phyloP scores from a whole-genome alignment of 768 basidiomycete genomes.

The Lactarius sp. region DNA sequence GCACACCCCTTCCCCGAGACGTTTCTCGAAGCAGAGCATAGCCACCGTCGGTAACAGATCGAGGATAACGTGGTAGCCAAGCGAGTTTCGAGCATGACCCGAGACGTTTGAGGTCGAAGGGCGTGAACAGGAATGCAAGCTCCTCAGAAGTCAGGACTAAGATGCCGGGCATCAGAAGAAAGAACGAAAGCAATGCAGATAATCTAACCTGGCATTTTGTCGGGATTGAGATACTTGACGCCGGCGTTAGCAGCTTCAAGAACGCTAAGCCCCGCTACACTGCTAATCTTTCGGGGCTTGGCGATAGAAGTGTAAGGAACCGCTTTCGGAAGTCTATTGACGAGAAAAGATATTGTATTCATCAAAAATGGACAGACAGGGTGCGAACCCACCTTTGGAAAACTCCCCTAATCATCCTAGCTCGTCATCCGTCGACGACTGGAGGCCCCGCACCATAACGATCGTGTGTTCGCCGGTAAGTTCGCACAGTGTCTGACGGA shows the following conservation, averaged over 20 bases:
- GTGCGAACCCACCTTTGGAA: conserved; percentile 55
- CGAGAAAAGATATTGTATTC: not conserved
- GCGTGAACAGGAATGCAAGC: conserved; percentile 62
- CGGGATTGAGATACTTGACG: conserved; percentile 42
- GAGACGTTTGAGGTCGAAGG: conserved; percentile 93
- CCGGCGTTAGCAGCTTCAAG: conserved; percentile 77
- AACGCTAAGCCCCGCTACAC: conserved; percentile 80
- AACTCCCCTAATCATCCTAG: conserved; percentile 89
- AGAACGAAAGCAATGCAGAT: not conserved
- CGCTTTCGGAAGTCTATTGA: conserved; percentile 81
- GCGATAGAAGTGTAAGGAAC: conserved; percentile 86
- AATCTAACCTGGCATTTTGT: conserved; percentile 37
- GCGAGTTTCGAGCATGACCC: conserved; percentile 89
- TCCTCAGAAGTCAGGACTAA: conserved; percentile 48
- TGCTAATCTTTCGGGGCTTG: conserved; percentile 91
- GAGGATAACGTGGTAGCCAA: conserved; percentile 94
- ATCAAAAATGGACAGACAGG: not conserved
- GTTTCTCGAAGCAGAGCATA: conserved; percentile 77
- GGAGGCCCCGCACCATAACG: conserved; percentile 88
- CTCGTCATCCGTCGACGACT: conserved; percentile 55
- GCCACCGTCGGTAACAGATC: conserved; percentile 84
- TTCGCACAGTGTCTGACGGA: conserved; percentile 91
- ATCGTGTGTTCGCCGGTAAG: conserved; percentile 96
- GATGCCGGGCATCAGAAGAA: conserved; percentile 32
- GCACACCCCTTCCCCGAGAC: conserved; percentile 57